Base-by-base conservation (phyloP, 192 early-diverging fungal genomes). In the Rhizophagus prolifer region DNA sequence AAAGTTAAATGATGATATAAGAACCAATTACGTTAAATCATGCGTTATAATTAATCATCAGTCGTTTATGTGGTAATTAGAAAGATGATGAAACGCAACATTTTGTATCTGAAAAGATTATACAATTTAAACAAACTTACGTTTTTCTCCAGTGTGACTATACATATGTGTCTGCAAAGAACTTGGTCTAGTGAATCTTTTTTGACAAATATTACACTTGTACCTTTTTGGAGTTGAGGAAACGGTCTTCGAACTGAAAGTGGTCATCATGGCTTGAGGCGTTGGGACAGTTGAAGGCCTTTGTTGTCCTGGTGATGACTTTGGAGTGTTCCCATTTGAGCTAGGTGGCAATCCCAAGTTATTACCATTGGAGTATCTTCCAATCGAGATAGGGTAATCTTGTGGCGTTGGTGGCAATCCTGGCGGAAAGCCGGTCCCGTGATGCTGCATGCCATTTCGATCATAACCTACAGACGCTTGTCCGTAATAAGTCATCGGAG, bases 111-210 rank as follows among this genome's bases (percentile, higher is more conserved):
- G 36, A 36, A 7, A 31, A 36, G 7, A 36, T 36, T 25, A 61
- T n/a, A 26, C 6, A 26, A n/a, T 10, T 10, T 25, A 61, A 61
- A 10, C n/a, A 26, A n/a, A 71, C 26, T 26, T 26, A 70, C 50
- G 77, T 75, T 80, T 79, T 74, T 82, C 81, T 41, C 81, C 81
- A 16, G 81, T 82, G 60, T 82, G 81, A 41, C 81, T 82, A 67
- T 80, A 81, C 75, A 74, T 82, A 46, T 82, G 81, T 46, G 81
- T 82, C 2, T 70, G 61, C 36, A 82, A 50, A 9, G 81, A 82
- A 44, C 81, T 82, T 12, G 81, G 81, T 16, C 81, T 68, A n/a
- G 81, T 82, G 54, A 82, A 82, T 13, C 79, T 71, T 75, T 82
- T 82, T 9, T 59, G 64, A 72, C 81, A 82, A 34, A 80, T 70